Conservation (phyloP, 2,329 filamentous ascomycete species). For the Ophiostoma fasciatum region DNA sequence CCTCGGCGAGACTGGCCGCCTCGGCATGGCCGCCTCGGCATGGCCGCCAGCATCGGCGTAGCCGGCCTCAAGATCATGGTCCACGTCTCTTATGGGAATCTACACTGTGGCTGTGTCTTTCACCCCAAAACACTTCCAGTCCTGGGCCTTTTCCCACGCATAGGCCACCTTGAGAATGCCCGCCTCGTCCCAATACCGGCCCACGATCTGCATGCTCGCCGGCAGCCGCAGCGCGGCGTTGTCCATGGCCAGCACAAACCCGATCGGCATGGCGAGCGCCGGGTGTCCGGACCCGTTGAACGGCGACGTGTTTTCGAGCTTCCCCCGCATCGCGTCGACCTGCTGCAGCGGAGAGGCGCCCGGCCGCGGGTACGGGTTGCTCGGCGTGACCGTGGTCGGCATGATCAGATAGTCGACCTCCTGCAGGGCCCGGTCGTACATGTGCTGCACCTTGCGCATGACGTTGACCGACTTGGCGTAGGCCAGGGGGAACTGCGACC, state of each 20-base stretch:
- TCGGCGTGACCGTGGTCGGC: conserved; percentile 28
- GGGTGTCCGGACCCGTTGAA: conserved; percentile 36
- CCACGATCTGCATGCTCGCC: conserved; percentile 18
- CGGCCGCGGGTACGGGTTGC: conserved; percentile 20
- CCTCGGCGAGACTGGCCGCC: too few relatives aligned
- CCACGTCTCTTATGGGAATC: too few relatives aligned
- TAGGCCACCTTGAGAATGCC: neutral
- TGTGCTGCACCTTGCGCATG: conserved; percentile 28
- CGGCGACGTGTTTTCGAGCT: conserved; percentile 27
- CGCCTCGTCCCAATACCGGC: conserved; percentile 6
- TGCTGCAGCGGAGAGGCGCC: conserved; percentile 22
- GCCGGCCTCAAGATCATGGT: too few relatives aligned
- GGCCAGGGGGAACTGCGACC: neutral
- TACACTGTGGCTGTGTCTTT: too few relatives aligned
- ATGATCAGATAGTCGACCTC: conserved; percentile 30
- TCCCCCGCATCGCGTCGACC: conserved; percentile 26
- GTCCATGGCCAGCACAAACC: conserved; percentile 14
- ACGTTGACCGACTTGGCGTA: conserved; percentile 29
- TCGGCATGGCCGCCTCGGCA: too few relatives aligned
- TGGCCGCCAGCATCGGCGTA: too few relatives aligned
- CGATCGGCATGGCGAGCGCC: conserved; percentile 28
- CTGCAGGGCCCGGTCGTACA: conserved; percentile 28
- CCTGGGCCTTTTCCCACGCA: neutral
- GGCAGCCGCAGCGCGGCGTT: conserved; percentile 13
- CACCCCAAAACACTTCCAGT: too few relatives aligned